Evolutionary conservation across 176 grass and related monocot species (phyloP).

Genomic region (Aegilops speltoides): DNA sequence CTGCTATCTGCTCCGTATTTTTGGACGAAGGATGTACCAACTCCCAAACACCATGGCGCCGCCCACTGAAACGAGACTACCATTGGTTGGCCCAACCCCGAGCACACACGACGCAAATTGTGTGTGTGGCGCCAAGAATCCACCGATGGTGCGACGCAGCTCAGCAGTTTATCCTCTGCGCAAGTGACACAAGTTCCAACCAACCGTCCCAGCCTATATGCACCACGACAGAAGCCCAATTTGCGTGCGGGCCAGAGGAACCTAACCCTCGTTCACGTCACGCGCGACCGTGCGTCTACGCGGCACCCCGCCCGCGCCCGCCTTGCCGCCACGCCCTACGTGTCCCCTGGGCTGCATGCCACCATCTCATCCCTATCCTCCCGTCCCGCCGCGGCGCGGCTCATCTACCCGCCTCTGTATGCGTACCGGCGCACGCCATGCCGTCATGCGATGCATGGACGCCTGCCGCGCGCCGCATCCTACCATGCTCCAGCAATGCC

Average conservation of each 20-base stretch:
- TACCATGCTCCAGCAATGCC: background rate
- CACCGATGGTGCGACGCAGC: background rate
- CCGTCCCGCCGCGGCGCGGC: background rate
- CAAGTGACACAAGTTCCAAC: background rate
- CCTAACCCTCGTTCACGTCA: background rate
- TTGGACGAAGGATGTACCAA: too few relatives aligned
- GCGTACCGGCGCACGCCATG: conserved; percentile 10
- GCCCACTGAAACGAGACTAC: too few relatives aligned
- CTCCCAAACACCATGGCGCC: too few relatives aligned
- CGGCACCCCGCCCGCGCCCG: conserved; percentile 26
- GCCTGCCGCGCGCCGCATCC: background rate
- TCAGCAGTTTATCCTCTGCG: background rate
- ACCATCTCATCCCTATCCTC: background rate
- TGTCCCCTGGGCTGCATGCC: background rate
- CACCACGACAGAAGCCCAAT: background rate
- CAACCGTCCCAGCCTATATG: too few relatives aligned
- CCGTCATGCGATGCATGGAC: background rate
- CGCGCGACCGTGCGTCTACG: conserved; percentile 3
- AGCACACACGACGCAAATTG: too few relatives aligned
- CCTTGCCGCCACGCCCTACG: background rate
- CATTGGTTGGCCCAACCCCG: too few relatives aligned
- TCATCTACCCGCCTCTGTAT: background rate
- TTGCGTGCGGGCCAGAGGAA: background rate
- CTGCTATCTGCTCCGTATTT: too few relatives aligned
- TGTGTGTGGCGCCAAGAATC: background rate